Evolutionary conservation across 345 rosid genomes (phyloP).

Genomic region (Aethionema arabicum): DNA sequence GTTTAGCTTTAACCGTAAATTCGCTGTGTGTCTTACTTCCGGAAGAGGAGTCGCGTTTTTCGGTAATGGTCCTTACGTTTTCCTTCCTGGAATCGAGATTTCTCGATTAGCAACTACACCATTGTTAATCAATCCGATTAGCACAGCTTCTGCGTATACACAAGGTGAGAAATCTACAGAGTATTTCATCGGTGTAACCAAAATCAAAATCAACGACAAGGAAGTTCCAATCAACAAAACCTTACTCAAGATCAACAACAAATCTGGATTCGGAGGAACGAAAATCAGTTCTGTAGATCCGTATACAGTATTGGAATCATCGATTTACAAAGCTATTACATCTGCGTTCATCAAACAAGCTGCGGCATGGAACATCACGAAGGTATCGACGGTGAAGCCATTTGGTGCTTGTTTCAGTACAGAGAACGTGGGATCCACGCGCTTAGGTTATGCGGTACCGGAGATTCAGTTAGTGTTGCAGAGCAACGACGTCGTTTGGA

Average conservation of each 20-base stretch:
- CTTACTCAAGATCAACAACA: conserved; percentile 41
- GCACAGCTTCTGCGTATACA: conserved; percentile 43
- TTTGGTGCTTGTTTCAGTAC: conserved; percentile 61
- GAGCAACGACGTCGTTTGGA: conserved; percentile 51
- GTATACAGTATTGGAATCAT: conserved; percentile 55
- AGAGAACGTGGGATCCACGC: conserved; percentile 39
- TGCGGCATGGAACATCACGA: conserved; percentile 31
- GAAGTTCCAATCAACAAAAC: conserved; percentile 42
- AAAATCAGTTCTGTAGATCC: conserved; percentile 75
- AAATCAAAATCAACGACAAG: conserved; percentile 47
- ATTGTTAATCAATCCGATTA: conserved; percentile 55
- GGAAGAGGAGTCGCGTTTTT: conserved; percentile 54
- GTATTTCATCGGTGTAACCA: conserved; percentile 65
- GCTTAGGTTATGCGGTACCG: conserved; percentile 60
- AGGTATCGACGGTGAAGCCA: conserved; percentile 49
- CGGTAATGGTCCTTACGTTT: conserved; percentile 54
- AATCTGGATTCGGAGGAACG: conserved; percentile 59
- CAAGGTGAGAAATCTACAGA: conserved; percentile 59
- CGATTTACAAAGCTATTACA: conserved; percentile 49
- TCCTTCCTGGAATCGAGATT: conserved; percentile 52
- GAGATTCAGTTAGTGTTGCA: too few relatives aligned
- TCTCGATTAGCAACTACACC: conserved; percentile 55
- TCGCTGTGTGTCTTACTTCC: conserved; percentile 57
- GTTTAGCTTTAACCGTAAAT: conserved; percentile 57
- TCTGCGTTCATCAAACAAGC: conserved; percentile 42